Evolutionary conservation across 164 flowering plant species (phyloP).

Genomic region (Vitis labrusca): DNA sequence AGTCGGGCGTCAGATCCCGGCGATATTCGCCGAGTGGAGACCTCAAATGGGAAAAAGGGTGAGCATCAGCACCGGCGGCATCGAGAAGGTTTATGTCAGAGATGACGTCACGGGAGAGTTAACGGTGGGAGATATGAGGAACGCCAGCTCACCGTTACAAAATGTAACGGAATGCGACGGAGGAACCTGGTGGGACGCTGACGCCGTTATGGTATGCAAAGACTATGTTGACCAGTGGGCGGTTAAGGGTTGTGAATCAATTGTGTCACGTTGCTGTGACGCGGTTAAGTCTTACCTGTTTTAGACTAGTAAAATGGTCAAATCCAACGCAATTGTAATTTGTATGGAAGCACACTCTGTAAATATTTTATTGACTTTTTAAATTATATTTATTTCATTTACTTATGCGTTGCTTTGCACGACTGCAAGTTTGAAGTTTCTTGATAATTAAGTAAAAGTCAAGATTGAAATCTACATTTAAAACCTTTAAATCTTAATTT

Average conservation of each 20-base stretch:
- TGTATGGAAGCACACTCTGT: too few species aligned
- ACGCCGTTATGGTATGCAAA: conserved; percentile 42
- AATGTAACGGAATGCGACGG: conserved; percentile 35
- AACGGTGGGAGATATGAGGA: conserved; percentile 45
- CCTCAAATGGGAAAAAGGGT: conserved; percentile 20
- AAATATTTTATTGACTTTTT: too few species aligned
- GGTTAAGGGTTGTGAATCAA: conserved; percentile 6
- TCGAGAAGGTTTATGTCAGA: conserved; percentile 28
- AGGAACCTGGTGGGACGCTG: conserved; percentile 64
- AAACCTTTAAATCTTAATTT: too few species aligned
- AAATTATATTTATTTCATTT: too few species aligned
- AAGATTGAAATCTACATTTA: too few species aligned
- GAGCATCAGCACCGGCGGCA: conserved; percentile 24
- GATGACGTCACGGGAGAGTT: conserved; percentile 27
- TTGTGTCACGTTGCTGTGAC: conserved; percentile 25
- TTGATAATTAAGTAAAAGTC: too few species aligned
- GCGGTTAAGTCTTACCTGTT: conserved; percentile 16
- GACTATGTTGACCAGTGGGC: conserved; percentile 5
- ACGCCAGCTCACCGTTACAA: conserved; percentile 30
- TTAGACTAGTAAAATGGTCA: not conserved
- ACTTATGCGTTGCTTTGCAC: too few species aligned
- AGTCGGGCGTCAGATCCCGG: conserved; percentile 36
- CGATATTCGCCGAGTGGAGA: conserved; percentile 51
- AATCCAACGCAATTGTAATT: not conserved
- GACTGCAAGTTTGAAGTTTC: too few species aligned